phyloP scores from a whole-genome alignment of 192 early-diverging fungal species.

The Backusella circina region DNA sequence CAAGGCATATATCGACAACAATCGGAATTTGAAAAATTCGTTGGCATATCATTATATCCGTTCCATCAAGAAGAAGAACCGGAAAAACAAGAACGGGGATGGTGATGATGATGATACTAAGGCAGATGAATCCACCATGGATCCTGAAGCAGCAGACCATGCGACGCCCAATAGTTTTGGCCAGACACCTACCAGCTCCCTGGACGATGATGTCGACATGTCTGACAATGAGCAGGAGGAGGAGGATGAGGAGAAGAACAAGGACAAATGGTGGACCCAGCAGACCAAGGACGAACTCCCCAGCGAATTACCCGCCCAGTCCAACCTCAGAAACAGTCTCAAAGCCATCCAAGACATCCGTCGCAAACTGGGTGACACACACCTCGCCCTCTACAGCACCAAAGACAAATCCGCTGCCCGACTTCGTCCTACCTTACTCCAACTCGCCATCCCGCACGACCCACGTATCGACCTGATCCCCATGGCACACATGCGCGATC shows the following conservation, averaged over 20 bases:
- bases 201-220: background rate
- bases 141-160: no score
- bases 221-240: background rate
- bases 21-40: slow-evolving; percentile 10
- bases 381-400: background rate
- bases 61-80: background rate
- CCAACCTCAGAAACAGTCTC: background rate
- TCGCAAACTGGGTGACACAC: slow-evolving; percentile 16
- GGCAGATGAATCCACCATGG: no score
- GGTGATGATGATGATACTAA: background rate
- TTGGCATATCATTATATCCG: slow-evolving; percentile 2
- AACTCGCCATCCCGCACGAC: slow-evolving; percentile 30
- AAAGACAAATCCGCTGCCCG: slow-evolving; percentile 6
- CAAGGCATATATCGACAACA: slow-evolving; percentile 18
- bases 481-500: slow-evolving; percentile 33
- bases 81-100: background rate
- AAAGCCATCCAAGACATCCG: slow-evolving; percentile 30
- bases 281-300: background rate
- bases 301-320: background rate
- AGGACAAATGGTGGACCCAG: background rate
- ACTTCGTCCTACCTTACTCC: slow-evolving; percentile 15
- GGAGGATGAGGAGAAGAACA: no score
- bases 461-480: slow-evolving; percentile 34
- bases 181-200: background rate
- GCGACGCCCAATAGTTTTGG: background rate